Conservation (phyloP, 352 stramenopile genomes). For the Phytophthora melonis region DNA sequence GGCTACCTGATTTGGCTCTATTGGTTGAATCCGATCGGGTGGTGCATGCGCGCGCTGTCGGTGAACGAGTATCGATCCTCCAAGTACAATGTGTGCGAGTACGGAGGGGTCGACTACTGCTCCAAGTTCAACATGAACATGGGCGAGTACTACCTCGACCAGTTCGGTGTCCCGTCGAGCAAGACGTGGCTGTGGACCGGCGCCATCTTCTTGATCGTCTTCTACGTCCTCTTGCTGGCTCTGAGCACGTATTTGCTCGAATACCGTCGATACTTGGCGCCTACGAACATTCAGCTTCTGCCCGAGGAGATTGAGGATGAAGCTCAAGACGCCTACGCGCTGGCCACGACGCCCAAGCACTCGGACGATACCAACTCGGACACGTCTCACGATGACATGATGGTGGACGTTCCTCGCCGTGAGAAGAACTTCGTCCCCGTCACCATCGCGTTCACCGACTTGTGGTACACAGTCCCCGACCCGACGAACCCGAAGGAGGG, state of each 20-base stretch:
- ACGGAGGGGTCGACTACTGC: constrained; percentile 49
- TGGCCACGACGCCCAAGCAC: constrained; percentile 15
- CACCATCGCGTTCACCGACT: constrained; percentile 7
- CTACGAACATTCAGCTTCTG: constrained; percentile 11
- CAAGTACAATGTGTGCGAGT: constrained; percentile 44
- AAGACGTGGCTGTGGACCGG: constrained; percentile 48
- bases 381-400: constrained; percentile 11
- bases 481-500: constrained; percentile 43
- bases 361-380: constrained; percentile 7
- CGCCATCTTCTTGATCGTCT: constrained; percentile 41
- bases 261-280: constrained; percentile 29
- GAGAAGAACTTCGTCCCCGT: constrained; percentile 5
- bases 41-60: constrained; percentile 51
- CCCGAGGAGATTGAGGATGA: constrained; percentile 10
- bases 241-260: constrained; percentile 41
- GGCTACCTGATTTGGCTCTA: constrained; percentile 10
- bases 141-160: constrained; percentile 46
- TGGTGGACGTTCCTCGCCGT: constrained; percentile 2
- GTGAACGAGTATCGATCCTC: constrained; percentile 55
- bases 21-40: constrained; percentile 50
- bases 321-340: not conserved
- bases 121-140: constrained; percentile 38
- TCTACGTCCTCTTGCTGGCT: constrained; percentile 45
- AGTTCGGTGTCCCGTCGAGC: constrained; percentile 54
- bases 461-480: constrained; percentile 39